Evolutionary conservation across 2,329 filamentous ascomycete genomes (phyloP).

Genomic region (Didymella pinodella): DNA sequence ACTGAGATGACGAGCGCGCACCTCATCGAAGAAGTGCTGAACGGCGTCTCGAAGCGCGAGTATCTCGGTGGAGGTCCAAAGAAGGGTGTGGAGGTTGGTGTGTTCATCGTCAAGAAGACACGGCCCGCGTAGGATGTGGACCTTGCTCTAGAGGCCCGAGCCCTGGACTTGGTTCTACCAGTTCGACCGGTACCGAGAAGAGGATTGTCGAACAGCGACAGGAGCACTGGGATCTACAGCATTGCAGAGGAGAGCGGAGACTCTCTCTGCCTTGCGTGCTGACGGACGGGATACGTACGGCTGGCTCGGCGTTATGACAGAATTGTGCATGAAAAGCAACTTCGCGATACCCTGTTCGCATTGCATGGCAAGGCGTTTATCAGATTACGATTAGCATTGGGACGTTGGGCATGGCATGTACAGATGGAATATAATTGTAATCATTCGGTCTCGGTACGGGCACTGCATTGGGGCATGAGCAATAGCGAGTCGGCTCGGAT

Average conservation of each 20-base stretch:
- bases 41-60: conserved; percentile 63
- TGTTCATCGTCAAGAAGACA: conserved; percentile 56
- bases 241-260: neutral
- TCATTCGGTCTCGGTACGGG: neutral
- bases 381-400: conserved; percentile 6
- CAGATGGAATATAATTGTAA: conserved; percentile 14
- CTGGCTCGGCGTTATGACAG: conserved; percentile 15
- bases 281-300: conserved; percentile 5
- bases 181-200: neutral
- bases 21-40: conserved; percentile 66
- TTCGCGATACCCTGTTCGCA: conserved; percentile 24
- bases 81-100: conserved; percentile 57
- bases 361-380: conserved; percentile 23
- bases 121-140: conserved; percentile 16
- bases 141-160: conserved; percentile 1
- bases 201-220: neutral
- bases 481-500: too few relatives aligned
- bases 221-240: neutral
- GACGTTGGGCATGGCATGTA: conserved; percentile 3
- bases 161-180: conserved; percentile 1
- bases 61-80: conserved; percentile 56
- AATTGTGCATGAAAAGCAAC: conserved; percentile 20
- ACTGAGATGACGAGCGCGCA: conserved; percentile 62
- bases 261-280: neutral
- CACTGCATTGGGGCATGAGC: neutral